Percentiles rank a stretch among this genome's conserved stretches.
Conservation (phyloP, 2,329 filamentous ascomycete genomes). For the Phyllosticta citribraziliensis region DNA sequence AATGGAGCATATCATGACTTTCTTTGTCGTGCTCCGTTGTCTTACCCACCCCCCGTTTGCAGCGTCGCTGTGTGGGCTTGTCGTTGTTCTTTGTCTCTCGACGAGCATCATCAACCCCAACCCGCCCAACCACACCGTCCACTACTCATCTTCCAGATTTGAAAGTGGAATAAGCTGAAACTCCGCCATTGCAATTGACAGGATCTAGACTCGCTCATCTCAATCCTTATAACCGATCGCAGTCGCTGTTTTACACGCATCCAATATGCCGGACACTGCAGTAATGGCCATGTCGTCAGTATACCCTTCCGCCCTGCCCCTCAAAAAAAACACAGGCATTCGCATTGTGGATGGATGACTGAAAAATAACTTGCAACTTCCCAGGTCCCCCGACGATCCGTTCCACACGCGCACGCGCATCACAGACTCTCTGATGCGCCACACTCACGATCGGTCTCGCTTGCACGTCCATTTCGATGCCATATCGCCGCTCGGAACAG, state of each 20-base stretch:
- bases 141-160: neutral
- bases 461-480: neutral
- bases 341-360: neutral
- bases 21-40: no score
- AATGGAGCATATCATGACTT: no score
- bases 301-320: neutral
- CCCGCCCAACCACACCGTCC: neutral
- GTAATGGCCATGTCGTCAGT: neutral
- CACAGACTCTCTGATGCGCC: neutral
- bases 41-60: neutral
- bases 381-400: neutral
- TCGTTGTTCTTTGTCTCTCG: neutral
- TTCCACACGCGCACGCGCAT: neutral
- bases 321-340: neutral
- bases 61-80: neutral
- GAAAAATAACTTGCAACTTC: neutral
- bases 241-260: neutral
- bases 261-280: neutral
- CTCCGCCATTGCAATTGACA: neutral
- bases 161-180: constrained; percentile 10
- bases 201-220: neutral
- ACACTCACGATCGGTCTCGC: neutral
- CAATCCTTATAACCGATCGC: neutral
- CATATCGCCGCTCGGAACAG: neutral
- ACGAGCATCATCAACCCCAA: neutral